Conservation (phyloP, 805 yeast genomes). For the Zygoascus bituminiphila region DNA sequence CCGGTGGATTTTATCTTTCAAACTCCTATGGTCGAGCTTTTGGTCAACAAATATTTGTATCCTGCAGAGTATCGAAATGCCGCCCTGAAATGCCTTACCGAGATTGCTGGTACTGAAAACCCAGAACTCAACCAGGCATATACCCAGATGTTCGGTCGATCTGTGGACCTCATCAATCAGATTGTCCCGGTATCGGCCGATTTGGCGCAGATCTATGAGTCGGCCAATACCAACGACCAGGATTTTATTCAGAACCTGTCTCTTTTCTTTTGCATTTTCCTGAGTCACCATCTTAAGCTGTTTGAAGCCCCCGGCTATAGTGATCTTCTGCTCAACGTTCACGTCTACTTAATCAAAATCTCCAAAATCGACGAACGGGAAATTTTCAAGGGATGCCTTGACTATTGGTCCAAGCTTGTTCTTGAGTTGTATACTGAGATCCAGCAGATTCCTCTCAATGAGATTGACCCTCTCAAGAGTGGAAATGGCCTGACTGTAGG, state of each 20-base stretch:
- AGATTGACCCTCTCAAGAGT: slow-evolving; percentile 51
- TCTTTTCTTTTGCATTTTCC: slow-evolving; percentile 79
- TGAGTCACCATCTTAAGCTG: slow-evolving; percentile 64
- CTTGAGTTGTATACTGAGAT: slow-evolving; percentile 75
- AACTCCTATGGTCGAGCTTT: slow-evolving; percentile 64
- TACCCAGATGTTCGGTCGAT: slow-evolving; percentile 56
- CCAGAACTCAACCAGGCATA: slow-evolving; percentile 48
- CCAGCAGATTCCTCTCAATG: slow-evolving; percentile 65
- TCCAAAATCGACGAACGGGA: slow-evolving; percentile 94
- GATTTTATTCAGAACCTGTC: slow-evolving; percentile 93
- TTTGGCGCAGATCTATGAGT: slow-evolving; percentile 59
- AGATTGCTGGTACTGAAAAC: slow-evolving; percentile 63
- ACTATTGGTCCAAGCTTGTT: slow-evolving; percentile 90
- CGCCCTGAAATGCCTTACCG: slow-evolving; percentile 87
- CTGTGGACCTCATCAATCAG: slow-evolving; percentile 59
- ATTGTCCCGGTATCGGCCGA: slow-evolving; percentile 70
- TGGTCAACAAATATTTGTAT: slow-evolving; percentile 67
- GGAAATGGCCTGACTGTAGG: slow-evolving; percentile 1
- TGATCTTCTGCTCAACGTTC: slow-evolving; percentile 60
- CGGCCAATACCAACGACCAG: slow-evolving; percentile 77
- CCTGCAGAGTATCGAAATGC: slow-evolving; percentile 75
- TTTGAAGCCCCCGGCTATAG: slow-evolving; percentile 41
- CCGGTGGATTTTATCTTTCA: slow-evolving; percentile 86
- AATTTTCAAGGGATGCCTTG: slow-evolving; percentile 88
- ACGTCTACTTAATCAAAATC: slow-evolving; percentile 71